These are phyloP conservation scores for Postia placenta DNA, from an alignment of 768 basidiomycete genomes.

Conservation along the genomic window DNA sequence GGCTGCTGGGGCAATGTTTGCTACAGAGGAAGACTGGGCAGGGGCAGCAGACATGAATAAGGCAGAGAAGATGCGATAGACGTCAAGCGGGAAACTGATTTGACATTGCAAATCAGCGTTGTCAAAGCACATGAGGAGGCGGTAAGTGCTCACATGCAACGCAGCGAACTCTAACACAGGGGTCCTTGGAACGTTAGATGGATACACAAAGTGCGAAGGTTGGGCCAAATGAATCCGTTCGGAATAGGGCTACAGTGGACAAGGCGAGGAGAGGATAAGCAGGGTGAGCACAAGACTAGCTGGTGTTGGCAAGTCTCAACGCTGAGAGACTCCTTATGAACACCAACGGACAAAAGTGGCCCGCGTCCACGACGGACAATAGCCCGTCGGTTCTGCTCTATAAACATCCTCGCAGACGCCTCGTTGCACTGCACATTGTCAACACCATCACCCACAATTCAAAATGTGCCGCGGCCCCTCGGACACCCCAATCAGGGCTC, in stretches of 20 bases:
- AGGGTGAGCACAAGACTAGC: constrained; percentile 21
- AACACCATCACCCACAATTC: no score
- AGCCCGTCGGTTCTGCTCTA: constrained; percentile 11
- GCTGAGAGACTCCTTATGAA: constrained; percentile 14
- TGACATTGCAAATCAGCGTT: background rate
- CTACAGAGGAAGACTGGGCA: background rate
- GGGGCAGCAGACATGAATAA: constrained; percentile 18
- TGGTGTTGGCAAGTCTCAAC: constrained; percentile 14
- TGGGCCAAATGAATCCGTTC: constrained; percentile 5
- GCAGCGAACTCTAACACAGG: constrained; percentile 5
- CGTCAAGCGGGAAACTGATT: background rate
- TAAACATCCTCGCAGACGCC: constrained; percentile 15
- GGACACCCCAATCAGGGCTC: background rate
- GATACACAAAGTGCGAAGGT: constrained; percentile 2
- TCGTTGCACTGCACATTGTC: constrained; percentile 1
- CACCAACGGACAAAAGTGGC: constrained; percentile 19
- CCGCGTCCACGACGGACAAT: constrained; percentile 17
- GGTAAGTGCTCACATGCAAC: constrained; percentile 2
- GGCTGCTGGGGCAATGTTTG: constrained; percentile 8
- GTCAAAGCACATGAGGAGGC: background rate
- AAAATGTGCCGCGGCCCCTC: no score
- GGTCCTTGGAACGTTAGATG: constrained; percentile 4
- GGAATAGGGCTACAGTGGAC: constrained; percentile 16
- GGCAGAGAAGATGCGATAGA: background rate
- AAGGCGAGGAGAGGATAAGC: constrained; percentile 6